phyloP scores from a whole-genome alignment of 805 yeast genomes.

The Teunomyces atbi region DNA sequence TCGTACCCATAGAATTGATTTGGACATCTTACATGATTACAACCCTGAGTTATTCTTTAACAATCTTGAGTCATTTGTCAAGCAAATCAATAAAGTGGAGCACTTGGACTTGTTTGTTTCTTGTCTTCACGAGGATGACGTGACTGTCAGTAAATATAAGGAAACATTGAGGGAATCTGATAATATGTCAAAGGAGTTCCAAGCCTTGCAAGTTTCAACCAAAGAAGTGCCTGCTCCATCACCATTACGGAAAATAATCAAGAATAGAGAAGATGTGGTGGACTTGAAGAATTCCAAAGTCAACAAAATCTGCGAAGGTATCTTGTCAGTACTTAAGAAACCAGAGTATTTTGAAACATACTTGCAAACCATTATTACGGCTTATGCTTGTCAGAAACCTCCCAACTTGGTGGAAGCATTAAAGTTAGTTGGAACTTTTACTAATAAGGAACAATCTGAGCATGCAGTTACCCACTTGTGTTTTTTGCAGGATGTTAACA shows the following conservation, averaged over 20 bases:
- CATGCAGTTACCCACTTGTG: slow-evolving; percentile 78
- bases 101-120: slow-evolving; percentile 85
- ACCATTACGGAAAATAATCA: slow-evolving; percentile 34
- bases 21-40: slow-evolving; percentile 88
- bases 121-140: slow-evolving; percentile 83
- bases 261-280: slow-evolving; percentile 37
- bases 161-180: slow-evolving; percentile 52
- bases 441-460: slow-evolving; percentile 45
- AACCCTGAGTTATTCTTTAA: slow-evolving; percentile 65
- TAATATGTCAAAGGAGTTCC: slow-evolving; percentile 8
- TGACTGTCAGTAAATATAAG: slow-evolving; percentile 72
- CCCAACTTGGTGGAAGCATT: slow-evolving; percentile 80
- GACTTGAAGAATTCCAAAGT: slow-evolving; percentile 54
- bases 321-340: slow-evolving; percentile 54
- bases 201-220: slow-evolving; percentile 18
- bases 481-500: slow-evolving; percentile 85
- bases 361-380: slow-evolving; percentile 79
- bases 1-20: slow-evolving; percentile 85
- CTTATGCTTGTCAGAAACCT: slow-evolving; percentile 88
- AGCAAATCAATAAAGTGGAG: slow-evolving; percentile 68
- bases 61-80: slow-evolving; percentile 65
- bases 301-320: slow-evolving; percentile 71
- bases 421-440: slow-evolving; percentile 53
- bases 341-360: slow-evolving; percentile 56
- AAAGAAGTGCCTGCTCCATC: slow-evolving; percentile 15